phyloP scores from a whole-genome alignment of 2,329 filamentous ascomycete species.

The Exophiala spinifera region DNA sequence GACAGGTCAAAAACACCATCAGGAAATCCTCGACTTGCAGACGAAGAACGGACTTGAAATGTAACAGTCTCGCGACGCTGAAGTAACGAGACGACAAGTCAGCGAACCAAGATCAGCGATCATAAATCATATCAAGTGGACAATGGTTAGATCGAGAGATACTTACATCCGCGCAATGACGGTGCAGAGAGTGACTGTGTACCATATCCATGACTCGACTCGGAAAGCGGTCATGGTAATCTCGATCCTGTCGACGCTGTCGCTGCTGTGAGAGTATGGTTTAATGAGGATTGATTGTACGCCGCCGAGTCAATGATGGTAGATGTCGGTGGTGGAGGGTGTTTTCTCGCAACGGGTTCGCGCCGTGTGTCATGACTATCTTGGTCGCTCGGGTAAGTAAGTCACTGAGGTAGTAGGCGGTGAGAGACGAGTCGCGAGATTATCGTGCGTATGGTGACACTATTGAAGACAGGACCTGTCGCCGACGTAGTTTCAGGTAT shows the following conservation, averaged over 20 bases:
- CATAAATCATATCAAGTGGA: background rate
- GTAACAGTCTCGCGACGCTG: constrained; percentile 20
- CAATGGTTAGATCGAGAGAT: no score
- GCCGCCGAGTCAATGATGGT: no score
- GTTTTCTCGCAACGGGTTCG: background rate
- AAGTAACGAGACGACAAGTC: background rate
- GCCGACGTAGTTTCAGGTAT: no score
- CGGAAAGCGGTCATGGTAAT: constrained; percentile 23
- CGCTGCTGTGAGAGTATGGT: no score
- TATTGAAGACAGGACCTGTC: no score
- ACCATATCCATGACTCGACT: constrained; percentile 32
- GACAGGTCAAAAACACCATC: constrained; percentile 50
- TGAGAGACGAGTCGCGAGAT: background rate
- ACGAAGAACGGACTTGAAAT: constrained; percentile 25
- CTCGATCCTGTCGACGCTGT: background rate
- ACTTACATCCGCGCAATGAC: constrained; percentile 26
- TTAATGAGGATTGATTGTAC: no score
- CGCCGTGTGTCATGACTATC: background rate
- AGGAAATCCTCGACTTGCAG: constrained; percentile 58
- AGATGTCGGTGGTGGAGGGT: no score
- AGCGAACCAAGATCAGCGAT: background rate
- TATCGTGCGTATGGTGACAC: no score
- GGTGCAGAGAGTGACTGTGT: constrained; percentile 22
- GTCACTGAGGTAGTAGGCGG: background rate
- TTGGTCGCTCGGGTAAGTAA: background rate